Conservation (phyloP, 1,139 yeast species). For the Sugiyamaella paludigena region DNA sequence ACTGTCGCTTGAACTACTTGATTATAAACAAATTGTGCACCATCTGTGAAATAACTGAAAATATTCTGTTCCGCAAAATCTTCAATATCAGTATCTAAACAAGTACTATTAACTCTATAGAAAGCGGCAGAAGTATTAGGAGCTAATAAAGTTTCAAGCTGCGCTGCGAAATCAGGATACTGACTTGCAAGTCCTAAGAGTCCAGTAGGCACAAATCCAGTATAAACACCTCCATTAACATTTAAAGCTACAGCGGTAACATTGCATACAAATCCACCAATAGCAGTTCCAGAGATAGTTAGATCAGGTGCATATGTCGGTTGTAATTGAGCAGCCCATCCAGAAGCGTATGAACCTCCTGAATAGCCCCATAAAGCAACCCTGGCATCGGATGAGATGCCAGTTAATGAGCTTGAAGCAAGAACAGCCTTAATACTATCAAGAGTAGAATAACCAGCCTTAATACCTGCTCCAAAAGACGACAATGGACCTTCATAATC, state of each 20-base stretch:
- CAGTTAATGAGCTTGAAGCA: conserved; percentile 19
- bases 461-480: conserved; percentile 27
- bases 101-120: conserved; percentile 19
- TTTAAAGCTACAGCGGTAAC: conserved; percentile 19
- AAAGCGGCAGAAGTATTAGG: conserved; percentile 18
- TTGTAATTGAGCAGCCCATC: conserved; percentile 36
- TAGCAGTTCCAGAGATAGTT: conserved; percentile 21
- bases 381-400: conserved; percentile 20
- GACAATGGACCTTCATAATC: conserved; percentile 26
- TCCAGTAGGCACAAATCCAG: conserved; percentile 33
- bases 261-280: conserved; percentile 29
- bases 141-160: conserved; percentile 8
- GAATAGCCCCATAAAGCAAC: conserved; percentile 33
- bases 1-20: conserved; percentile 19
- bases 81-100: conserved; percentile 23
- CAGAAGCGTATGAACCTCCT: conserved; percentile 34
- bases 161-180: conserved; percentile 28
- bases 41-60: conserved; percentile 25
- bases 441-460: conserved; percentile 24
- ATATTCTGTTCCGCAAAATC: conserved; percentile 23
- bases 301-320: conserved; percentile 34
- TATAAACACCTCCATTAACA: conserved; percentile 24
- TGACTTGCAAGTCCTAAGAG: conserved; percentile 32
- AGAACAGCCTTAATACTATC: conserved; percentile 28
- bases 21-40: conserved; percentile 18